Conservation (phyloP, 805 yeast genomes). For the Candida nanaspora region DNA sequence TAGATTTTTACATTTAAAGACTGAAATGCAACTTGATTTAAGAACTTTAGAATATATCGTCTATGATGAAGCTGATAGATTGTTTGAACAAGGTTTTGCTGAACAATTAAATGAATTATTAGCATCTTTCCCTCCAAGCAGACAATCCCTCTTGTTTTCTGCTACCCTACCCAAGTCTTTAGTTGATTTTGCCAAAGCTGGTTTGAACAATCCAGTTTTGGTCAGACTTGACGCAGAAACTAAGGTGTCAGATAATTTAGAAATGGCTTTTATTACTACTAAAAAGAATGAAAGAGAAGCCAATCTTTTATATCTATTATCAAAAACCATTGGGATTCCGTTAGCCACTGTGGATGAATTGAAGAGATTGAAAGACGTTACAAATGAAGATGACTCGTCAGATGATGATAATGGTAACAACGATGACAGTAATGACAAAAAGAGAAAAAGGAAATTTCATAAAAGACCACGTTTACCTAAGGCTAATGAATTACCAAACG, state of each 20-base stretch:
- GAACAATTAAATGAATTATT: slow-evolving; percentile 88
- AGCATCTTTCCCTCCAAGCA: slow-evolving; percentile 69
- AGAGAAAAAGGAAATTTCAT: slow-evolving; percentile 30
- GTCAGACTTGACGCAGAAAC: slow-evolving; percentile 91
- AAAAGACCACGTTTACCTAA: slow-evolving; percentile 59
- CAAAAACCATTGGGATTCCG: slow-evolving; percentile 81
- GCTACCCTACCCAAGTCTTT: slow-evolving; percentile 91
- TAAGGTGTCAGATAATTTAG: slow-evolving; percentile 82
- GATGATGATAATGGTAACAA: slow-evolving; percentile 46
- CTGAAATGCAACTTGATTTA: slow-evolving; percentile 88
- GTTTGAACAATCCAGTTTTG: slow-evolving; percentile 83
- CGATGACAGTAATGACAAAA: slow-evolving; percentile 27
- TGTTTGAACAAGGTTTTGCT: slow-evolving; percentile 93
- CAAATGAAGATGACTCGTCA: slow-evolving; percentile 41
- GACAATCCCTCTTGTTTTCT: slow-evolving; percentile 87
- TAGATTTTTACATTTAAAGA: slow-evolving; percentile 88
- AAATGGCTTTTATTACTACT: slow-evolving; percentile 79
- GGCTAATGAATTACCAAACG: slow-evolving; percentile 80
- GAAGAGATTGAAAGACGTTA: slow-evolving; percentile 41
- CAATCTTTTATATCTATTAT: slow-evolving; percentile 65
- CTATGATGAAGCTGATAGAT: slow-evolving; percentile 95
- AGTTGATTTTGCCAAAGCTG: slow-evolving; percentile 97
- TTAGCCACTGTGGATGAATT: slow-evolving; percentile 65
- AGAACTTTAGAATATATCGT: slow-evolving; percentile 82
- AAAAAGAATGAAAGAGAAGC: slow-evolving; percentile 89